phyloP scores from a whole-genome alignment of 805 yeast species.

The Myxozyma kluyveri region DNA sequence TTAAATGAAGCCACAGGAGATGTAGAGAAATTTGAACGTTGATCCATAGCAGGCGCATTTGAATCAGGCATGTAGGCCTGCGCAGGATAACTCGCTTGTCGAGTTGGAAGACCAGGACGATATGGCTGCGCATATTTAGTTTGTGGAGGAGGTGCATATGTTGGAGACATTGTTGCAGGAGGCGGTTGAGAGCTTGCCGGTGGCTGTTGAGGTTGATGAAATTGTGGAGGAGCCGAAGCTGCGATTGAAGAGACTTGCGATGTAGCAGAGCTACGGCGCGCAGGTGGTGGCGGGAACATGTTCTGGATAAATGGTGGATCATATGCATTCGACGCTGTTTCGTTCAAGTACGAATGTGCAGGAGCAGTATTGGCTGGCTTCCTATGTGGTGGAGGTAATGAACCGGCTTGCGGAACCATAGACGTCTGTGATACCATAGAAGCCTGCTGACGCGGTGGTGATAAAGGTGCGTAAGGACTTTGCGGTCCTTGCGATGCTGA shows the following conservation, averaged over 20 bases:
- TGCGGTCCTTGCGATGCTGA: slow-evolving; percentile 1
- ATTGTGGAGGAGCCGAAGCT: slow-evolving; percentile 2
- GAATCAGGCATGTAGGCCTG: neutral
- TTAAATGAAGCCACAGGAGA: slow-evolving; percentile 13
- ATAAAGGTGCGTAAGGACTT: neutral
- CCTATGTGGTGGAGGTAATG: slow-evolving; percentile 1
- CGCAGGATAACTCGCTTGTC: neutral
- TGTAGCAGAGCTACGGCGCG: slow-evolving; percentile 7
- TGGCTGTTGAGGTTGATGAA: neutral
- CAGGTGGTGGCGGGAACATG: slow-evolving; percentile 5
- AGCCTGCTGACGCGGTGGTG: neutral
- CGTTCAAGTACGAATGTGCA: slow-evolving; percentile 3
- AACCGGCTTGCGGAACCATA: neutral
- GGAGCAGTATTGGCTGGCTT: neutral
- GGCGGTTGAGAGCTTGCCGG: neutral
- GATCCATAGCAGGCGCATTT: neutral
- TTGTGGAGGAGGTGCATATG: slow-evolving; percentile 1
- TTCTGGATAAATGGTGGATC: slow-evolving; percentile 14
- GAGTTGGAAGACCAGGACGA: neutral
- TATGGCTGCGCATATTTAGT: neutral
- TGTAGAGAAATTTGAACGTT: slow-evolving; percentile 8
- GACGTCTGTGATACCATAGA: neutral
- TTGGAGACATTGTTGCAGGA: neutral
- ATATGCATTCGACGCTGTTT: slow-evolving; percentile 13
- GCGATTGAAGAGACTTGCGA: slow-evolving; percentile 6